These are phyloP conservation scores for Trypethelium eluteriae DNA, from an alignment of 495 filamentous ascomycete genomes.

Conservation along the genomic window DNA sequence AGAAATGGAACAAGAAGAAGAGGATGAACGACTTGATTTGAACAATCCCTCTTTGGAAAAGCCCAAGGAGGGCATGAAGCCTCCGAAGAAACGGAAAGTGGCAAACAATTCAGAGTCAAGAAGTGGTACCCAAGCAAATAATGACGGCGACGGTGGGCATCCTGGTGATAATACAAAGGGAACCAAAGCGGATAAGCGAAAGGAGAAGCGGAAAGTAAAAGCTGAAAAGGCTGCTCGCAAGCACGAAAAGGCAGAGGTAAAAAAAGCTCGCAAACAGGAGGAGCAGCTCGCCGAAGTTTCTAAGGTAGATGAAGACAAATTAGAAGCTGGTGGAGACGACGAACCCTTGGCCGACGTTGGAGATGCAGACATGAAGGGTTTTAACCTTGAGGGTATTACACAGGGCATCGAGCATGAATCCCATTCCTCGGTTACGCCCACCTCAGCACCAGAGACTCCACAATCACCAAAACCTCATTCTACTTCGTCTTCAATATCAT, in stretches of 20 bases:
- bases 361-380: conserved; percentile 19
- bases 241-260: conserved; percentile 40
- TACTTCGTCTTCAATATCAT: conserved; percentile 31
- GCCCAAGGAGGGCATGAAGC: conserved; percentile 31
- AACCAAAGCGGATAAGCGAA: conserved; percentile 34
- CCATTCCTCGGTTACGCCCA: conserved; percentile 20
- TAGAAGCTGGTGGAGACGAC: conserved; percentile 14
- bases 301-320: conserved; percentile 10
- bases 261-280: conserved; percentile 32
- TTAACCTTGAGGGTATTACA: conserved; percentile 33
- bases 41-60: conserved; percentile 25
- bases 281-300: conserved; percentile 16
- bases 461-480: conserved; percentile 22
- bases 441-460: conserved; percentile 14
- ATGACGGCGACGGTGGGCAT: conserved; percentile 31
- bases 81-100: conserved; percentile 39
- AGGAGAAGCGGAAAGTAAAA: conserved; percentile 37
- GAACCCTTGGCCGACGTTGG: background rate
- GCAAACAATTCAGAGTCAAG: conserved; percentile 31
- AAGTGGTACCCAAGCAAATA: conserved; percentile 22
- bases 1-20: conserved; percentile 37
- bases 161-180: conserved; percentile 35
- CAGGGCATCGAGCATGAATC: conserved; percentile 20
- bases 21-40: conserved; percentile 23
- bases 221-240: conserved; percentile 41